Base-by-base conservation (phyloP, 345 rosid species). In the Barbarea vulgaris region DNA sequence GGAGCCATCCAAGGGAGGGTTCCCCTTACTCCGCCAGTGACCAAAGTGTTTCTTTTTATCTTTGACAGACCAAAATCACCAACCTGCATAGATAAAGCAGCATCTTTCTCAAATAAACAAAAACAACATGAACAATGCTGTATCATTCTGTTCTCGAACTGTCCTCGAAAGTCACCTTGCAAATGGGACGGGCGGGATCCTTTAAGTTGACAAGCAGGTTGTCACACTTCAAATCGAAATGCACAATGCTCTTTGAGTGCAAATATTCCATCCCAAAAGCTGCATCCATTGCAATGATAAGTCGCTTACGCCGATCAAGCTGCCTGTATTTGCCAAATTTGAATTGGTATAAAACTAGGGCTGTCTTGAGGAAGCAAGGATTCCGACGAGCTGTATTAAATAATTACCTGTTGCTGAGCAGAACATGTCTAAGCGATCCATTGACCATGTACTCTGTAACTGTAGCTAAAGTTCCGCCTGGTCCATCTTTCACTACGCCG, bases 241-340 rank as follows among this genome's bases (percentile, higher is more conserved):
- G 99, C 60, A 96, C 97, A 65, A 96, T 91, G 77, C 87, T 93
- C 86, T 96, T 96, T 47, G 98, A 93, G 74, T 96, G 98, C 78
- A 91, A 77, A 91, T 93, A 96, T 69, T 96, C 98, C 99, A 96
- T 96, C 64, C 99, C 99, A 77, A 96, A 93, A 47, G 98, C 99
- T 58, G 98, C 99, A 84, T 96, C 99, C 98, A 96, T 88, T 71
- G 98, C 99, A 79, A 96, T 91, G 67, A 93, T 85, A 64, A 93
- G 96, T 79, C 93, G 85, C 90, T 93, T 93, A 39, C 92, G 89
- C 44, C 84, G 92, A 88, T 96, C 99, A 64, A 96, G 92, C 71
- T 85, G 86, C 87, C 99, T 96, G 84, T 15, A 58, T 71, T 73
- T 42, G 28, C 54, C 66, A 79, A 52, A 67, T 21, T 31, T 62